A percentile compares a stretch with the other conserved stretches of the same genome.
These are phyloP conservation scores for Phaeoacremonium minimum DNA, from an alignment of 2,329 filamentous ascomycete species.

Conservation along the genomic window DNA sequence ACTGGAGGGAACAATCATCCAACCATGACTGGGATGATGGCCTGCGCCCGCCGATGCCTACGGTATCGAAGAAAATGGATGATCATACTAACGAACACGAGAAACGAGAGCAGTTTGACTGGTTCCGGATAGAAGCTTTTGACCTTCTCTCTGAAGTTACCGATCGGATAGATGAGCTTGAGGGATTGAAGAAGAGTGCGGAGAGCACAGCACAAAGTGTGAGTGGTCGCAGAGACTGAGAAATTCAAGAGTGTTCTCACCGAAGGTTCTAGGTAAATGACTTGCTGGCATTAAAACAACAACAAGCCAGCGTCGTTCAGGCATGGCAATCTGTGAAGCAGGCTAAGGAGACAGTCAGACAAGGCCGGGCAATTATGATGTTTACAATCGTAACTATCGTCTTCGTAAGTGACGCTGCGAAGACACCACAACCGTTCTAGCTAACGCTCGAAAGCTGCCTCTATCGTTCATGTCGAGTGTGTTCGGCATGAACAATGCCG, in stretches of 20 bases:
- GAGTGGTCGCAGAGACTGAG: background rate
- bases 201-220: slow-evolving; percentile 1
- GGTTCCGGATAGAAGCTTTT: background rate
- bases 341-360: slow-evolving; percentile 19
- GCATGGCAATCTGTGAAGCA: slow-evolving; percentile 19
- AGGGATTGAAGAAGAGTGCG: slow-evolving; percentile 1
- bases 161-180: background rate
- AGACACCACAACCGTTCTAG: background rate
- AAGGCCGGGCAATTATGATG: slow-evolving; percentile 24
- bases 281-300: slow-evolving; percentile 22
- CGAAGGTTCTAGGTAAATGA: slow-evolving; percentile 12
- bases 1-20: slow-evolving; percentile 5
- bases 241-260: background rate
- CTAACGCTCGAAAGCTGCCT: background rate
- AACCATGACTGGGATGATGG: background rate
- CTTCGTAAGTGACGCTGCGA: slow-evolving; percentile 14
- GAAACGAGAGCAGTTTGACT: background rate
- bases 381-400: slow-evolving; percentile 27
- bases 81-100: background rate
- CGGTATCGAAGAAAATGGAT: background rate
- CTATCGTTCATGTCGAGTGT: slow-evolving; percentile 4
- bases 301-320: slow-evolving; percentile 24
- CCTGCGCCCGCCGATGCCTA: background rate
- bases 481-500: slow-evolving; percentile 5
- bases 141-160: background rate